Evolutionary conservation across 495 filamentous ascomycete species (phyloP).

Genomic region (Zalerion maritima): DNA sequence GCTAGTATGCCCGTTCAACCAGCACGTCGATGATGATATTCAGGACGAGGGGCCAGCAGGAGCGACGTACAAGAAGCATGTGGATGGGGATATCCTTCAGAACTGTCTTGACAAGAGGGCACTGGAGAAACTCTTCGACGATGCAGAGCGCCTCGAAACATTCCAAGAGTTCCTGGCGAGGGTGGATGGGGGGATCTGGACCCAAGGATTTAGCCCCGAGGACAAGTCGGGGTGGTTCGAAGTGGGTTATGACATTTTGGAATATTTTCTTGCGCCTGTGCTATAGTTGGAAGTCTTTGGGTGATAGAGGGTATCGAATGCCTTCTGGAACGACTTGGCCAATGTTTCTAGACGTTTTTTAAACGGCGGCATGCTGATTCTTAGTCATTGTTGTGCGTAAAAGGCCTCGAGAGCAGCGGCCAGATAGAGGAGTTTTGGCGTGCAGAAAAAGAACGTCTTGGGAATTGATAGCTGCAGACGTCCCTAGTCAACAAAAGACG

Average conservation of each 20-base stretch:
- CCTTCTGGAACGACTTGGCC: too few relatives aligned
- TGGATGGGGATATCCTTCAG: conserved; percentile 53
- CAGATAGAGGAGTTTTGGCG: too few relatives aligned
- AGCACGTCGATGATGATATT: conserved; percentile 6
- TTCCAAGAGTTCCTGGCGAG: conserved; percentile 19
- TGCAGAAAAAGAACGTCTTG: too few relatives aligned
- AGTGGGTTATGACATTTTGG: conserved; percentile 29
- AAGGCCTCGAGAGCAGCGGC: too few relatives aligned
- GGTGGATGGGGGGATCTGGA: conserved; percentile 17
- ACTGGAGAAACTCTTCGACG: conserved; percentile 27
- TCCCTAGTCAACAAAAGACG: too few relatives aligned
- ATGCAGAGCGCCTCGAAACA: conserved; percentile 11
- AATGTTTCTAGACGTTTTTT: too few relatives aligned
- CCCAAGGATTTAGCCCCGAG: conserved; percentile 5
- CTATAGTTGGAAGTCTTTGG: conserved; percentile 15
- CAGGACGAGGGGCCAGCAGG: conserved; percentile 15
- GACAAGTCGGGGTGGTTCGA: conserved; percentile 7
- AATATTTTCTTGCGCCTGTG: conserved; percentile 29
- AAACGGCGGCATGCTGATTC: too few relatives aligned
- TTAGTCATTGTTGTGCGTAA: too few relatives aligned
- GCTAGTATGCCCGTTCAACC: conserved; percentile 11
- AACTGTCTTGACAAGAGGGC: conserved; percentile 34
- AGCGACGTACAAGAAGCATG: conserved; percentile 35
- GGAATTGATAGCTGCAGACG: too few relatives aligned
- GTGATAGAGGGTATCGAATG: too few relatives aligned